Evolutionary conservation across 768 basidiomycete genomes (phyloP).

Genomic region (Sarcodon sp.): DNA sequence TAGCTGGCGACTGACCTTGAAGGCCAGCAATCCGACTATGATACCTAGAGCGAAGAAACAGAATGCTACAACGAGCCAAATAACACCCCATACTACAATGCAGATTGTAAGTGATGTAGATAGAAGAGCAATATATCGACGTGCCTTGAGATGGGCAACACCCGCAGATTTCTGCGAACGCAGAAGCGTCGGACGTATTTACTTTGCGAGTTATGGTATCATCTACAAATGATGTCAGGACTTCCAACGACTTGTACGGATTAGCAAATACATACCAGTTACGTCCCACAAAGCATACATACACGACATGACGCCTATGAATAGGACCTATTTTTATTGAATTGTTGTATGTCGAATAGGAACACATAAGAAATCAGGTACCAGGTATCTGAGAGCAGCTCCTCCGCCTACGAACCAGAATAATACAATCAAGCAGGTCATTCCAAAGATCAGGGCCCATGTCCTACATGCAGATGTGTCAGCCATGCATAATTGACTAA

Average conservation of each 20-base stretch:
- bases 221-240: constrained; percentile 27
- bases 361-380: constrained; percentile 18
- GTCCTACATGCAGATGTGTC: constrained; percentile 31
- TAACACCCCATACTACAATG: constrained; percentile 67
- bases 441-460: constrained; percentile 67
- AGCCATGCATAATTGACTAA: neutral
- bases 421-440: constrained; percentile 65
- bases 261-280: constrained; percentile 35
- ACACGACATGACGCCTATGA: constrained; percentile 81
- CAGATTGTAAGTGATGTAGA: neutral
- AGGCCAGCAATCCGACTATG: constrained; percentile 65
- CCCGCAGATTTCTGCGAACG: constrained; percentile 75
- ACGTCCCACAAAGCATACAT: constrained; percentile 87
- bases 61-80: constrained; percentile 73
- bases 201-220: constrained; percentile 78
- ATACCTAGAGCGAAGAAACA: constrained; percentile 65
- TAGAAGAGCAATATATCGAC: constrained; percentile 2
- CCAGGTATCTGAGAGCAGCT: constrained; percentile 66
- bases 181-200: constrained; percentile 79
- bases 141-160: constrained; percentile 75
- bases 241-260: neutral
- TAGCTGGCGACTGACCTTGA: constrained; percentile 46
- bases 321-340: constrained; percentile 39
- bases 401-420: constrained; percentile 79
- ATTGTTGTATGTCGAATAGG: neutral